Base-by-base conservation (phyloP, 2,329 filamentous ascomycete genomes). In the Aureobasidium mangrovei region DNA sequence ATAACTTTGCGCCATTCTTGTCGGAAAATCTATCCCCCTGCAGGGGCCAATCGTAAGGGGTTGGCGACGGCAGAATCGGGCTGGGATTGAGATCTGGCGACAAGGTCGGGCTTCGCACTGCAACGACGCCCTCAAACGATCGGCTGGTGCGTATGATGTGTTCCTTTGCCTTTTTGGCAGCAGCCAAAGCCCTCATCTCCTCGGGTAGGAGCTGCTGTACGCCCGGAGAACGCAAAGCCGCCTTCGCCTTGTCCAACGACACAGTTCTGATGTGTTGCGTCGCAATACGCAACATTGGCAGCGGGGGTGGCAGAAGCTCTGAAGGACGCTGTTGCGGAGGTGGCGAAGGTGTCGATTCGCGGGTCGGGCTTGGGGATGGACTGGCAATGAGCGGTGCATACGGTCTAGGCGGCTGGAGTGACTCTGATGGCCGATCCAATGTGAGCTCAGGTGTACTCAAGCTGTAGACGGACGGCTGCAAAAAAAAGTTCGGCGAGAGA, bases 381-480 rank as follows among this genome's bases (percentile, higher is more conserved):
- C 53, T 55, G n/a, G 33, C 28, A 26, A 55, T 40, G 0, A 55
- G 53, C 12, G 53, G 53, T 9, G 29, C 35, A 39, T 29, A 55
- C 10, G 53, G 12, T 18, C 53, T 47, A 9, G 53, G 53, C 33
- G 40, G 45, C 8, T 39, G 27, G 3, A 12, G 29, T 36, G 43
- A 41, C 7, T 54, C 6, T 27, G 43, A 10, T n/a, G 39, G 35
- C 7, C 40, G 33, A 24, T 7, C 38, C 7, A 49, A 5, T 6
- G 32, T 52, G 29, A 52, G 54, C 27, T 56, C 45, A 4, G 54
- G 54, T 9, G 54, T 56, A n/a, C 54, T 56, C 35, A 56, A 9
- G 12, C 47, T 56, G 18, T 56, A 59, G 2, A 65, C 59, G 1
- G 63, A 60, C 26, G 60, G 60, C 4, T 66, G 57, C 1, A 63